These are phyloP conservation scores for Magnolia sinica DNA, from an alignment of 164 flowering plant species.

Conservation along the genomic window DNA sequence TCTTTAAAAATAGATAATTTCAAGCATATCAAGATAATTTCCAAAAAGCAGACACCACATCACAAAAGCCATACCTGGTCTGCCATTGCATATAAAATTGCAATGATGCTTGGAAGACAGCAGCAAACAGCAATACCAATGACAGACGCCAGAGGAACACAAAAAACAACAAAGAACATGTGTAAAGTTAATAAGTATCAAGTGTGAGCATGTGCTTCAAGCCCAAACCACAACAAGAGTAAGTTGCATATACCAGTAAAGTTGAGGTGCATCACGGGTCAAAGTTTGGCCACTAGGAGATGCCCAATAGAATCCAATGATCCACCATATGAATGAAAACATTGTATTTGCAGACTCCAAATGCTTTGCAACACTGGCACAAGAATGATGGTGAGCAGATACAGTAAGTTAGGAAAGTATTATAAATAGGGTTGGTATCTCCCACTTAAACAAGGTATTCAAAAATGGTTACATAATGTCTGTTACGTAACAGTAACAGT, in stretches of 20 bases:
- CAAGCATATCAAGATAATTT: background rate
- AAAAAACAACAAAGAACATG: constrained; percentile 71
- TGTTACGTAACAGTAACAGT: too few species aligned
- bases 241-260: constrained; percentile 55
- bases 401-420: background rate
- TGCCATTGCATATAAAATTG: constrained; percentile 65
- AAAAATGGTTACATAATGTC: background rate
- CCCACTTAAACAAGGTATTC: background rate
- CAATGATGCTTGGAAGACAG: constrained; percentile 82
- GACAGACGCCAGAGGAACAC: constrained; percentile 71
- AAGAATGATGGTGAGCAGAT: background rate
- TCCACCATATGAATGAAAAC: constrained; percentile 92
- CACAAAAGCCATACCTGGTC: constrained; percentile 50
- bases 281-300: constrained; percentile 60
- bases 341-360: constrained; percentile 81
- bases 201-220: background rate
- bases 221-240: background rate
- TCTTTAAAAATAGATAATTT: too few species aligned
- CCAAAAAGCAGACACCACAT: background rate
- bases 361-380: constrained; percentile 58
- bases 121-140: constrained; percentile 89
- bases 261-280: constrained; percentile 58
- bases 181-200: constrained; percentile 29
- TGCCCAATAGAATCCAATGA: constrained; percentile 84
- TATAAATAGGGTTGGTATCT: too few species aligned